phyloP scores from a whole-genome alignment of 495 filamentous ascomycete species.

The Diplogelasinospora grovesii region DNA sequence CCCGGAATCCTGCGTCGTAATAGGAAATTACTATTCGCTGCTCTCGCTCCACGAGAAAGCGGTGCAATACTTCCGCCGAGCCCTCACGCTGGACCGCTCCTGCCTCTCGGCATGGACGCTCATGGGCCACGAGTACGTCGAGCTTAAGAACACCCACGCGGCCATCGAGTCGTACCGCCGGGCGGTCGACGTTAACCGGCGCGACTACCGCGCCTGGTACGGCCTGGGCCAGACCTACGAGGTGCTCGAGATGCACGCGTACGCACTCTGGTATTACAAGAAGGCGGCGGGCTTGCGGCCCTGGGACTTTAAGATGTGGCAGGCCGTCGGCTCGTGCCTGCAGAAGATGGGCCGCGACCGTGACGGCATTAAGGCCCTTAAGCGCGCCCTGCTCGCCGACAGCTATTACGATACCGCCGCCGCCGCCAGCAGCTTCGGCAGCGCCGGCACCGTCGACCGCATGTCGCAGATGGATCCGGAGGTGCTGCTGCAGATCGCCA shows the following conservation, averaged over 20 bases:
- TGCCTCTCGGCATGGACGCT: slow-evolving; percentile 96
- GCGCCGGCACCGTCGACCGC: slow-evolving; percentile 25
- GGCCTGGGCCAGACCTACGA: slow-evolving; percentile 96
- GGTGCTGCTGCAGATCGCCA: slow-evolving; percentile 80
- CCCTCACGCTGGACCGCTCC: slow-evolving; percentile 85
- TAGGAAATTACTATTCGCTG: slow-evolving; percentile 95
- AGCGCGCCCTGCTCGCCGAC: slow-evolving; percentile 80
- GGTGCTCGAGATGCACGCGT: slow-evolving; percentile 94
- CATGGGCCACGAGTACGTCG: slow-evolving; percentile 99
- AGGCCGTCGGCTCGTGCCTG: slow-evolving; percentile 86
- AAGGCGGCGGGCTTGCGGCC: slow-evolving; percentile 84
- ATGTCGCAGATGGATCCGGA: slow-evolving; percentile 75
- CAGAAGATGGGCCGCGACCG: slow-evolving; percentile 74
- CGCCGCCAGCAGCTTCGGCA: slow-evolving; percentile 42
- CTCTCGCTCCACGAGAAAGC: slow-evolving; percentile 96
- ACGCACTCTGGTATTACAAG: slow-evolving; percentile 96
- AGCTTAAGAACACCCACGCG: slow-evolving; percentile 98
- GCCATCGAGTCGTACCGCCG: slow-evolving; percentile 96
- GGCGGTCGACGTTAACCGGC: slow-evolving; percentile 91
- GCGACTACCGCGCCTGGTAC: slow-evolving; percentile 98
- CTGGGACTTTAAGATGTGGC: slow-evolving; percentile 98
- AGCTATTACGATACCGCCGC: slow-evolving; percentile 62
- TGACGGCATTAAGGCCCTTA: slow-evolving; percentile 90
- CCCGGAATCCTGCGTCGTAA: slow-evolving; percentile 92
- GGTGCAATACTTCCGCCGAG: slow-evolving; percentile 94